Conservation (phyloP, 2,329 filamentous ascomycete genomes). For the Fusarium scirpi region DNA sequence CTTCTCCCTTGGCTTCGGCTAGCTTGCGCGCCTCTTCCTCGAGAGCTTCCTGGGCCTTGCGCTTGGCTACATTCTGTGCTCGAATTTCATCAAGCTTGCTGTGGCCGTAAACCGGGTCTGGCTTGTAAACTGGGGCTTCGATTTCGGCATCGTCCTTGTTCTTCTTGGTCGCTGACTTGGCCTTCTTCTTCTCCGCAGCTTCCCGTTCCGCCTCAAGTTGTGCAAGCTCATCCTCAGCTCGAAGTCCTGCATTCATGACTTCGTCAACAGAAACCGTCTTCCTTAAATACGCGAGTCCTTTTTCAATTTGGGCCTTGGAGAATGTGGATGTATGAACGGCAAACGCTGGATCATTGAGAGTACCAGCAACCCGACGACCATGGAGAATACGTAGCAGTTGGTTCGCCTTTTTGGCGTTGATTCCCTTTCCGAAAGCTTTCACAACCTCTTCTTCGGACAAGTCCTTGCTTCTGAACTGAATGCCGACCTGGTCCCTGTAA, state of each 20-base stretch:
- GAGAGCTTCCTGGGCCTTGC: constrained; percentile 60
- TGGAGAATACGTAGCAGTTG: constrained; percentile 69
- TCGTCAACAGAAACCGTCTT: constrained; percentile 68
- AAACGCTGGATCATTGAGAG: constrained; percentile 69
- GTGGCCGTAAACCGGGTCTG: constrained; percentile 67
- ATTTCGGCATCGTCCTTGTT: constrained; percentile 40
- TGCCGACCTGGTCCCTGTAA: constrained; percentile 67
- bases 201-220: constrained; percentile 60
- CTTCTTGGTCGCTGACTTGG: constrained; percentile 36
- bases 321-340: constrained; percentile 61
- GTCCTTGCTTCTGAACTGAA: constrained; percentile 65
- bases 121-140: constrained; percentile 45
- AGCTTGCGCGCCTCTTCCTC: constrained; percentile 57
- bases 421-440: constrained; percentile 62
- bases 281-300: constrained; percentile 68
- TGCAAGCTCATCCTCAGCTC: constrained; percentile 72
- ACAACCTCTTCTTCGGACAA: constrained; percentile 61
- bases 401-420: constrained; percentile 62
- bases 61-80: constrained; percentile 62
- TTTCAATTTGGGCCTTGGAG: constrained; percentile 55
- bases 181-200: constrained; percentile 38
- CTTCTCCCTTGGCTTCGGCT: constrained; percentile 57
- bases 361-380: constrained; percentile 72
- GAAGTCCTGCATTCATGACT: constrained; percentile 68
- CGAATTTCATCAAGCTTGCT: constrained; percentile 69